A percentile compares a stretch with the other conserved stretches of the same genome.
Conservation (phyloP, 305 asterid genomes). For the Fraxinus paxiana region DNA sequence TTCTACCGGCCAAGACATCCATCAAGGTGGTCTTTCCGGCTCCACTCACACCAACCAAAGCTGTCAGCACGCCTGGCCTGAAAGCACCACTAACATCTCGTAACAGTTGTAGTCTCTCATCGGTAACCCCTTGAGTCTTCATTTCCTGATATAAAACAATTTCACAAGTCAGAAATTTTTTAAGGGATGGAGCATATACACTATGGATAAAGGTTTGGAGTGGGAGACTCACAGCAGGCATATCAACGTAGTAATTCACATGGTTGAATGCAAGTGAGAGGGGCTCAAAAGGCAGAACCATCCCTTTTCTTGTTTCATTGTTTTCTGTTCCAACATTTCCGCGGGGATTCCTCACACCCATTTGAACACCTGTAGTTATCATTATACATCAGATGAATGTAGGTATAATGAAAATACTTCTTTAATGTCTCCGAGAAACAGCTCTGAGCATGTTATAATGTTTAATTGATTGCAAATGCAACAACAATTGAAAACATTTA, state of each 20-base stretch:
- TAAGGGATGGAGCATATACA: background rate
- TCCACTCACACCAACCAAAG: conserved; percentile 48
- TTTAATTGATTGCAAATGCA: background rate
- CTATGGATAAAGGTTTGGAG: background rate
- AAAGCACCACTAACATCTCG: conserved; percentile 50
- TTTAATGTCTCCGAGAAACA: background rate
- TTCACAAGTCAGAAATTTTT: conserved; percentile 1
- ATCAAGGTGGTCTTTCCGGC: conserved; percentile 57
- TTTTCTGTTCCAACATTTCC: background rate
- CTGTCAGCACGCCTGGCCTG: conserved; percentile 47
- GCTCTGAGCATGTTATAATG: background rate
- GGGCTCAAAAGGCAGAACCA: conserved; percentile 45
- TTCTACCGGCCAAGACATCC: conserved; percentile 55
- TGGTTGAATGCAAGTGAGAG: conserved; percentile 45
- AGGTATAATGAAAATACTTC: background rate
- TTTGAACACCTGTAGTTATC: conserved; percentile 28
- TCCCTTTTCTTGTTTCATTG: conserved; percentile 30
- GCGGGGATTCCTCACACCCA: conserved; percentile 23
- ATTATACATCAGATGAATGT: background rate
- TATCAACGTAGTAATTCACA: conserved; percentile 42
- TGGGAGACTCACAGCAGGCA: conserved; percentile 41
- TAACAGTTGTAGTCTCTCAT: conserved; percentile 38
- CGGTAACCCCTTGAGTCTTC: conserved; percentile 39
- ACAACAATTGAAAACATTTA: background rate
- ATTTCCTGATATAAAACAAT: conserved; percentile 37